phyloP scores from a whole-genome alignment of 2,329 filamentous ascomycete species.

The Colletotrichum acutatum region DNA sequence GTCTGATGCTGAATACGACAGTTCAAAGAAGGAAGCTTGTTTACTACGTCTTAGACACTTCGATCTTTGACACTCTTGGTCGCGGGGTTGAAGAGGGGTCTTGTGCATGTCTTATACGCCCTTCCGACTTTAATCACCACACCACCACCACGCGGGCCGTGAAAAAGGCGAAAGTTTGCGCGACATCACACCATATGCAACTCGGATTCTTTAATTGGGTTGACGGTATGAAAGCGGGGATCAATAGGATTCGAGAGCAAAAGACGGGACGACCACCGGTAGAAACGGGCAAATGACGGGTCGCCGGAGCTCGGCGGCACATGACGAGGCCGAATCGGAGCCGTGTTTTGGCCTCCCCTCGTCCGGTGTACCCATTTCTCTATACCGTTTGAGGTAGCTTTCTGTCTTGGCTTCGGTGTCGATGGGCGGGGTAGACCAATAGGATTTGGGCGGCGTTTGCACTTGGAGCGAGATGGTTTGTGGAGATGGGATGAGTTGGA shows the following conservation, averaged over 20 bases:
- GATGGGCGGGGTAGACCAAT: conserved; percentile 13
- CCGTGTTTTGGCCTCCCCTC: background rate
- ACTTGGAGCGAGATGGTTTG: background rate
- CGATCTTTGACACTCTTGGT: background rate
- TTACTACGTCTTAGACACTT: background rate
- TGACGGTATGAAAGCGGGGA: background rate
- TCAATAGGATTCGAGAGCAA: background rate
- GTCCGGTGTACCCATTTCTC: background rate
- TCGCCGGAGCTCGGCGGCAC: conserved; percentile 12
- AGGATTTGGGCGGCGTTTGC: background rate
- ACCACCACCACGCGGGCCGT: background rate
- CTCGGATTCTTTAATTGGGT: conserved; percentile 12
- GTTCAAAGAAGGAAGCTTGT: background rate
- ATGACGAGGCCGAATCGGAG: conserved; percentile 23
- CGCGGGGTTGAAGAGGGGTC: background rate
- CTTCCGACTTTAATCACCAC: background rate
- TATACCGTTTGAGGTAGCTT: background rate
- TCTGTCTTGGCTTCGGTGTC: conserved; percentile 15
- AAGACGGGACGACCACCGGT: background rate
- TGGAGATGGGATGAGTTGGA: background rate
- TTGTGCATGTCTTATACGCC: conserved; percentile 9
- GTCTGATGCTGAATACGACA: background rate
- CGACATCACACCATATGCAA: conserved; percentile 22
- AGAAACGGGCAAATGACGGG: background rate
- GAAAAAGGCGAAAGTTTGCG: conserved; percentile 4